These are phyloP conservation scores for Verticillium longisporum DNA, from an alignment of 2,329 filamentous ascomycete genomes.

Conservation along the genomic window DNA sequence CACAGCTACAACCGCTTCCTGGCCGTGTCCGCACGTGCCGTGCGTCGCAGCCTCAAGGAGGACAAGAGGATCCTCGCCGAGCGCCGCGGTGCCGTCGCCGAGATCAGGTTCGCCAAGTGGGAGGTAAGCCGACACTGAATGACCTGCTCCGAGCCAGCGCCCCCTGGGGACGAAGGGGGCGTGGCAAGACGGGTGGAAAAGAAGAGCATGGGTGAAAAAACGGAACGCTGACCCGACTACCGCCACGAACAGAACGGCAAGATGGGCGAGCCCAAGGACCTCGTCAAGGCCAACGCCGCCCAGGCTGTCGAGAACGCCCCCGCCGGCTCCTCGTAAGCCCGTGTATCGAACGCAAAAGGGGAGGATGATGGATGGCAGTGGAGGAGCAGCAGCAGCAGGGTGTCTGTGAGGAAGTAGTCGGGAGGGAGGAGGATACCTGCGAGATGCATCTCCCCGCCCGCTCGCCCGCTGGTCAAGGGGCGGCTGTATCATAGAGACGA, in stretches of 20 bases:
- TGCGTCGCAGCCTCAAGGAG: constrained; percentile 96
- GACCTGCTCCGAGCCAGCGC: not conserved
- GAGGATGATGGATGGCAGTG: not conserved
- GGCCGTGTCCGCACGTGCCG: constrained; percentile 84
- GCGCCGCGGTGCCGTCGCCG: constrained; percentile 74
- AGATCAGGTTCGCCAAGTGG: constrained; percentile 91
- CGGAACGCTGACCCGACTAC: constrained; percentile 17
- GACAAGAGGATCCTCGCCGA: constrained; percentile 82
- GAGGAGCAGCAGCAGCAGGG: not conserved
- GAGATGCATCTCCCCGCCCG: not conserved
- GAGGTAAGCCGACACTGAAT: constrained; percentile 56
- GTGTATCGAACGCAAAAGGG: not conserved
- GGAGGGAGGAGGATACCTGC: not conserved
- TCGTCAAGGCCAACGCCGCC: constrained; percentile 50
- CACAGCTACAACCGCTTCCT: constrained; percentile 99
- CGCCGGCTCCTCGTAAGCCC: constrained; percentile 12
- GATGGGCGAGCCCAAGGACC: constrained; percentile 76
- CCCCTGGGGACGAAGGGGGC: no score
- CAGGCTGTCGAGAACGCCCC: constrained; percentile 13
- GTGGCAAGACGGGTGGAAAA: no score
- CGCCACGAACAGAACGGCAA: constrained; percentile 74
- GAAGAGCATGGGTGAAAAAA: not conserved
- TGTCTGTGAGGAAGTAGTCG: not conserved
- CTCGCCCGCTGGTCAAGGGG: not conserved
- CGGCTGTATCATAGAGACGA: constrained; percentile 3